Evolutionary conservation across 768 basidiomycete genomes (phyloP).

Genomic region (Suillus hirtellus): DNA sequence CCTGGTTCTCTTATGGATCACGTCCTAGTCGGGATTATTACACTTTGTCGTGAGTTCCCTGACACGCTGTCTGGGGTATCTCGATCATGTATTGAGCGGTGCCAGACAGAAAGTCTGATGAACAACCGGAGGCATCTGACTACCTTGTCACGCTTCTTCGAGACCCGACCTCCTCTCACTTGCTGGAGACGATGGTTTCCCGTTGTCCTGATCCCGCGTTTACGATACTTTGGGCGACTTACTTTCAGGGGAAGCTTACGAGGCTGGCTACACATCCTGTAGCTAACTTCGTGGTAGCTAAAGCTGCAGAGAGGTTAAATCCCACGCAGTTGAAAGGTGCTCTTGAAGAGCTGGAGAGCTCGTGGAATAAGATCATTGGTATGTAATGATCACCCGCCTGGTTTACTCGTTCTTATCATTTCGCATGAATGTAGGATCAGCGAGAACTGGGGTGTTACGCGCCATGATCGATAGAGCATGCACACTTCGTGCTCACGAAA

Average conservation of each 20-base stretch:
- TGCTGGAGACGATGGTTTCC: constrained; percentile 78
- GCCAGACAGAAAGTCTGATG: constrained; percentile 40
- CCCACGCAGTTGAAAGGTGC: constrained; percentile 53
- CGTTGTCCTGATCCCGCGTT: constrained; percentile 65
- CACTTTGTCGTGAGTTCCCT: constrained; percentile 54
- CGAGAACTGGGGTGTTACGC: constrained; percentile 76
- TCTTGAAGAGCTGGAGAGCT: constrained; percentile 57
- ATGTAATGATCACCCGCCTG: constrained; percentile 32
- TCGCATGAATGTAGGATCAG: constrained; percentile 47
- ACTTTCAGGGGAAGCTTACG: constrained; percentile 73
- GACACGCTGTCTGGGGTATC: not conserved
- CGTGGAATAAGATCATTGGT: constrained; percentile 70
- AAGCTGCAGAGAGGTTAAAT: constrained; percentile 66
- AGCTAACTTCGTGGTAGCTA: constrained; percentile 91
- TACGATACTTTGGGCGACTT: constrained; percentile 67
- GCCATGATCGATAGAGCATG: constrained; percentile 71
- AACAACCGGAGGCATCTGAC: constrained; percentile 58
- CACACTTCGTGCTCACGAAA: constrained; percentile 45
- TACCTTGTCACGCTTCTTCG: constrained; percentile 81
- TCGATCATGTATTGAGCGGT: constrained; percentile 9
- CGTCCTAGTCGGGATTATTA: constrained; percentile 74
- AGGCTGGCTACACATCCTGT: constrained; percentile 84
- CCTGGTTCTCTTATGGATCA: constrained; percentile 79
- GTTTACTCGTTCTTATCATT: not conserved
- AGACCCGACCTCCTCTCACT: constrained; percentile 86